These are phyloP conservation scores for Graphilbum ipis-grandicollis DNA, from an alignment of 2,329 filamentous ascomycete genomes.

Conservation along the genomic window DNA sequence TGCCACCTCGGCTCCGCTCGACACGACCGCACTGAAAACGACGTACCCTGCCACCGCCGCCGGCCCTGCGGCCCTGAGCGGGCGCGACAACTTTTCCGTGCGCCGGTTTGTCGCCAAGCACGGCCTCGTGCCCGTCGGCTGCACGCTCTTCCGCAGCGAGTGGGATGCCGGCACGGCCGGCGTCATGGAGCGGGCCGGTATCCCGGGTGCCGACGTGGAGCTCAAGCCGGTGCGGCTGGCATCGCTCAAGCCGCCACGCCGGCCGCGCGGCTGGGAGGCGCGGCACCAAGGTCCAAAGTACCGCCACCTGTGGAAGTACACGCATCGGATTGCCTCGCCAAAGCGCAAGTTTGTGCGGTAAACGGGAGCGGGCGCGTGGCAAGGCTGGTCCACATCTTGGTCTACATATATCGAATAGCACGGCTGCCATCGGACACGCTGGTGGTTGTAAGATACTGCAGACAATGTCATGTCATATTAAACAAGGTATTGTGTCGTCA, in stretches of 20 bases:
- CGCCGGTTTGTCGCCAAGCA: slow-evolving; percentile 58
- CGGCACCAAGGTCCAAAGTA: slow-evolving; percentile 49
- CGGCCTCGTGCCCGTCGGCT: slow-evolving; percentile 55
- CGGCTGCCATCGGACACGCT: no score
- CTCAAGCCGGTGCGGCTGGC: slow-evolving; percentile 67
- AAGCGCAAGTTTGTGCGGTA: slow-evolving; percentile 12
- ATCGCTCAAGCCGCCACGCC: slow-evolving; percentile 43
- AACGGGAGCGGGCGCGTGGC: background rate
- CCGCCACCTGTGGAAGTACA: slow-evolving; percentile 47
- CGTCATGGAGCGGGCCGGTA: slow-evolving; percentile 66
- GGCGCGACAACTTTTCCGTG: slow-evolving; percentile 54
- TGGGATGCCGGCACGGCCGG: slow-evolving; percentile 82
- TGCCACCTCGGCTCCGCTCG: slow-evolving; percentile 20
- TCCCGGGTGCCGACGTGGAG: slow-evolving; percentile 66
- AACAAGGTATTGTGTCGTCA: no score
- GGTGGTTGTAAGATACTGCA: no score
- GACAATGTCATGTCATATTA: no score
- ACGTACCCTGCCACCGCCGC: slow-evolving; percentile 9
- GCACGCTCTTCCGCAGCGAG: slow-evolving; percentile 70
- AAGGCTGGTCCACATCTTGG: no score
- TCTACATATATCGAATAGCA: no score
- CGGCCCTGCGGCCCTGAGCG: background rate
- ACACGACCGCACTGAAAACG: slow-evolving; percentile 38
- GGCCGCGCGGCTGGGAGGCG: slow-evolving; percentile 47
- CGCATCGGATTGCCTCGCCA: slow-evolving; percentile 31